A percentile compares a stretch with the other conserved stretches of the same genome.
Evolutionary conservation across 2,329 filamentous ascomycete genomes (phyloP).

Genomic region (Fusarium palustre): DNA sequence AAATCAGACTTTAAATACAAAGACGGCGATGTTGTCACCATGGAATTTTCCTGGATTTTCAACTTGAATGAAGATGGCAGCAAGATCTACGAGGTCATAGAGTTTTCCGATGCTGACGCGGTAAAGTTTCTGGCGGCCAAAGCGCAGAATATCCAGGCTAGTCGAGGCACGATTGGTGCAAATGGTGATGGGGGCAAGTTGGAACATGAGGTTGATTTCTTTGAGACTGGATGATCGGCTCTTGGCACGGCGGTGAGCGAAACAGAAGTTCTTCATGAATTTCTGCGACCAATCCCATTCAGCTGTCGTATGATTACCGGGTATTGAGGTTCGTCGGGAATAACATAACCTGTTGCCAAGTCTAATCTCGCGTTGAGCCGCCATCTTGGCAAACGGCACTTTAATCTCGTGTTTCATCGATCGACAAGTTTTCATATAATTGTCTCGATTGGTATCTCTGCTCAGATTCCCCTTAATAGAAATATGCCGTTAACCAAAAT

Average conservation of each 20-base stretch:
- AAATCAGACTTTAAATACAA: conserved; percentile 22
- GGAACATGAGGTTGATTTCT: neutral
- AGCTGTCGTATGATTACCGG: too few relatives aligned
- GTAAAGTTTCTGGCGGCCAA: conserved; percentile 16
- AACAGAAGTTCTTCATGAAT: neutral
- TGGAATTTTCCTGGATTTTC: conserved; percentile 25
- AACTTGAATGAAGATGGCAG: conserved; percentile 21
- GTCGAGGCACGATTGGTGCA: neutral
- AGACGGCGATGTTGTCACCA: conserved; percentile 1
- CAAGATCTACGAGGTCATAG: conserved; percentile 28
- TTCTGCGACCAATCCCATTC: neutral
- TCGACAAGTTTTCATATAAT: neutral
- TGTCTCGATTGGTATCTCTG: neutral
- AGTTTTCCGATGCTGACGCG: conserved; percentile 21
- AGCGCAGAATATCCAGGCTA: neutral
- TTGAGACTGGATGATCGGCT: neutral
- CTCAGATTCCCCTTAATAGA: neutral
- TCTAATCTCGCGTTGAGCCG: neutral
- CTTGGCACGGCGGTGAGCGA: neutral
- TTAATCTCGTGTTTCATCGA: neutral
- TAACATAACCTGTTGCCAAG: neutral
- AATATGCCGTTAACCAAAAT: neutral
- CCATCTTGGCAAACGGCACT: neutral
- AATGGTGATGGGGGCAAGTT: neutral
- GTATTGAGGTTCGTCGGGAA: neutral